These are phyloP conservation scores for Ophiocordyceps camponoti-floridani DNA, from an alignment of 2,329 filamentous ascomycete genomes.

Conservation along the genomic window DNA sequence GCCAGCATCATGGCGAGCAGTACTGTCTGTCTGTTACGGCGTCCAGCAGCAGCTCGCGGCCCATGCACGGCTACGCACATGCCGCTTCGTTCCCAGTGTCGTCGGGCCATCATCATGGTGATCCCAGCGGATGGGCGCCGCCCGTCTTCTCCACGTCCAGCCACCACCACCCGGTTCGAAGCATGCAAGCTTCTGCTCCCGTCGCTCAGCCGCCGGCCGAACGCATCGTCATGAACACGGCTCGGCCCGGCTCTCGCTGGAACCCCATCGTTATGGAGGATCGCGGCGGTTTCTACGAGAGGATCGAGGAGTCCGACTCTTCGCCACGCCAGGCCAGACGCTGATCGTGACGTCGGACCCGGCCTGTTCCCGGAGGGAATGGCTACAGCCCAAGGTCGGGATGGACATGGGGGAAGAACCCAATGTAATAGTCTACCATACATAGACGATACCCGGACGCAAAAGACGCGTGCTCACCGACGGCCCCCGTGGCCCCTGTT, in stretches of 20 bases:
- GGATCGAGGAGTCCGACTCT: conserved; percentile 4
- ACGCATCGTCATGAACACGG: conserved; percentile 13
- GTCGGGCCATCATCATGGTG: background rate
- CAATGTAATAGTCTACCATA: too few relatives aligned
- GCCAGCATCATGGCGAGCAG: conserved; percentile 4
- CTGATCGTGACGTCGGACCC: too few relatives aligned
- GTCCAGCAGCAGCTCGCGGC: too few relatives aligned
- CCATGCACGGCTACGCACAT: background rate
- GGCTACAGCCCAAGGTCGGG: too few relatives aligned
- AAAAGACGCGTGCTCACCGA: too few relatives aligned
- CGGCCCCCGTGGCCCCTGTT: conserved; percentile 8
- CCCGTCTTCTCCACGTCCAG: background rate
- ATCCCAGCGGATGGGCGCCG: background rate
- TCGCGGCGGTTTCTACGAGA: conserved; percentile 18
- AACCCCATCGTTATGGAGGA: conserved; percentile 21
- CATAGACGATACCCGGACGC: too few relatives aligned
- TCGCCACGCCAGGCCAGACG: background rate
- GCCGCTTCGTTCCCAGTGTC: background rate
- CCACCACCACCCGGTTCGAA: conserved; percentile 1
- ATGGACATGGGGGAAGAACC: too few relatives aligned
- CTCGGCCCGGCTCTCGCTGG: conserved; percentile 12
- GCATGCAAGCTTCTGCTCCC: conserved; percentile 4
- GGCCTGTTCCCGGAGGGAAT: too few relatives aligned
- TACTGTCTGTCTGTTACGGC: background rate
- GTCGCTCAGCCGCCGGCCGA: conserved; percentile 7